These are phyloP conservation scores for Sugiyamaella valdiviana DNA, from an alignment of 805 yeast species.

Conservation along the genomic window DNA sequence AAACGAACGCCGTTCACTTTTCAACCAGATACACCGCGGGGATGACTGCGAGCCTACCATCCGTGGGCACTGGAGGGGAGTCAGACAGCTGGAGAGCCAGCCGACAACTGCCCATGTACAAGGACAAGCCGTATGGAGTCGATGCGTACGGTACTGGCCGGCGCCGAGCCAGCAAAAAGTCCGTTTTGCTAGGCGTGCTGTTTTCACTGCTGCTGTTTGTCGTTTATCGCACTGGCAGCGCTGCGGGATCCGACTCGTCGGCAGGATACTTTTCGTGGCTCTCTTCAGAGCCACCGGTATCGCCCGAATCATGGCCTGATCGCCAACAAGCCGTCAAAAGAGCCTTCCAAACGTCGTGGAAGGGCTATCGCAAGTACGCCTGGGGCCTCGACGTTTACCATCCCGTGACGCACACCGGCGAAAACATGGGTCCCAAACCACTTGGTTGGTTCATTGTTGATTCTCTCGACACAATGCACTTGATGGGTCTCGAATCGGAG, in stretches of 20 bases:
- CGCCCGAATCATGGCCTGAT: slow-evolving; percentile 36
- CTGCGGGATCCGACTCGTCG: neutral
- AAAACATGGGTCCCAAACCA: slow-evolving; percentile 74
- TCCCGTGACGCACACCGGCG: slow-evolving; percentile 57
- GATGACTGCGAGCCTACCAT: neutral
- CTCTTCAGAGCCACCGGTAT: slow-evolving; percentile 4
- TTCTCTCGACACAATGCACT: slow-evolving; percentile 69
- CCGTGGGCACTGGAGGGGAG: neutral
- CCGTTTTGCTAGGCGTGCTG: slow-evolving; percentile 42
- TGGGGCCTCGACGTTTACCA: slow-evolving; percentile 80
- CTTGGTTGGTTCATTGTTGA: slow-evolving; percentile 93
- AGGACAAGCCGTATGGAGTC: slow-evolving; percentile 43
- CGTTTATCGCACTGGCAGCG: slow-evolving; percentile 31
- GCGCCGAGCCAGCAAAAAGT: slow-evolving; percentile 22
- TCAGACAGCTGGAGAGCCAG: slow-evolving; percentile 2
- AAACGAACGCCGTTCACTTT: neutral
- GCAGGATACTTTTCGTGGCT: slow-evolving; percentile 2
- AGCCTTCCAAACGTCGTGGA: slow-evolving; percentile 75
- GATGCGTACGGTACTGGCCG: neutral
- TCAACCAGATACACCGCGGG: neutral
- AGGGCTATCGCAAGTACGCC: slow-evolving; percentile 62
- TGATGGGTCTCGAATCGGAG: slow-evolving; percentile 66
- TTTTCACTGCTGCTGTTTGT: slow-evolving; percentile 39
- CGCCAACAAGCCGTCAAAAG: slow-evolving; percentile 53
- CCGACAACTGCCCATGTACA: slow-evolving; percentile 42